Base-by-base conservation (phyloP, 2,329 filamentous ascomycete species). In the Verticillium tricorpus region DNA sequence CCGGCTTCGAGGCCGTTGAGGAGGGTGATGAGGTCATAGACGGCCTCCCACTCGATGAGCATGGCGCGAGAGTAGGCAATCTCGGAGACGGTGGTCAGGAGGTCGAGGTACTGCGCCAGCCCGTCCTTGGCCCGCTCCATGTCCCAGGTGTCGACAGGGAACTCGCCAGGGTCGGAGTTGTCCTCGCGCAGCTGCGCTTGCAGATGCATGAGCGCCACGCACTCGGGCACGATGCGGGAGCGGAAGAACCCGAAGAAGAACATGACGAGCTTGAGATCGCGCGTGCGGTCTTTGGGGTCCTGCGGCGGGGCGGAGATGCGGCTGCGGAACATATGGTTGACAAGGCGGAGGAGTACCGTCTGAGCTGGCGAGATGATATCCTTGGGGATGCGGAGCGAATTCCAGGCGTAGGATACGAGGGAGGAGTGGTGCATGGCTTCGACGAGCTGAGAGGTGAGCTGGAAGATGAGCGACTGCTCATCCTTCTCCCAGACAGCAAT, bases 41-140 rank as follows among this genome's bases (percentile, higher is more conserved):
- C 88, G 45, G 93, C 88, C 73, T 97, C 92, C 91, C 94, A 98
- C 66, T 96, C 89, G 58, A 96, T 91, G 45, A 98, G 84, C 65
- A 96, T 89, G 52, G 87, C 84, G 65, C 96, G 91, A 80, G 92
- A 92, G 58, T 92, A 89, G 54, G 89, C 84, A 69, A 94, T 90
- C 70, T 97, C 93, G 0, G 92, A 93, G 32, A 97, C 85, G 0
- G 95, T 93, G 17, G 90, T 92, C 60, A 97, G 90, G 72, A 98
- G 96, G 69, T 97, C 93, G 1, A 98, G 85, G 71, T 96, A 97
- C 74, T 97, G 93, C 59, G 93, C 92, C 1, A 98, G 86, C 0
- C 94, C 94, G 70, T 98, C 94, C 73, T 96, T 97, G 62, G 96
- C 94, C 15, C 94, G 87, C 73, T 98, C 94, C 90, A 98, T 96